Evolutionary conservation across 1,284 basidiomycete species (phyloP), one percentile per base, ranked within the genome.

Genomic region (Volvariella volvacea): DNA sequence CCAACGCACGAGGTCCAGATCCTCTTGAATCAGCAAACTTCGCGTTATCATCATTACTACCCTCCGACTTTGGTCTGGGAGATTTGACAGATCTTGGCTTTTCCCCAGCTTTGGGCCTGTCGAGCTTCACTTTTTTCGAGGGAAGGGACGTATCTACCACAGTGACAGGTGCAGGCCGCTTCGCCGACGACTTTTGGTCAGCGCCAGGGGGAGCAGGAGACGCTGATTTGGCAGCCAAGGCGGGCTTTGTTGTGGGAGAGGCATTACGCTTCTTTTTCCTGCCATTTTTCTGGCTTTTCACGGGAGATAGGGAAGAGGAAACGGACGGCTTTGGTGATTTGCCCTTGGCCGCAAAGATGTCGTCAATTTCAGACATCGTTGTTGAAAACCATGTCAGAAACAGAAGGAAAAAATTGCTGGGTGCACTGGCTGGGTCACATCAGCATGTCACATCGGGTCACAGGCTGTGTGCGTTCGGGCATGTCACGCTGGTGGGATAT

Each of bases 1-100:
- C 32, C 44, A 28, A 78, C 87, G 56, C 59, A 92, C 90, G 76
- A 51, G 80, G 71, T 16, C 73, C 77, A 14, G 73, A 73, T 42
- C 90, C 89, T 57, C 88, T 73, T 4, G 87, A 89, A 63, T 92
- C 86, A 43, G 70, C 75, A 65, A 92, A 89, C 31, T 68, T 72
- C 42, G 73, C 70, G 49, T 80, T 70, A 48, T 76, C 73, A 36
- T 53, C 52, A 17, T 61, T 54, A 12, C 12, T 28, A 16, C 39
- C 33, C 41, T 50, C 25, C 39, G 58, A 58, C 37, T 41, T 47
- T 16, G 40, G 14, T 22, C 55, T 55, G 19, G 43, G 31, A 19
- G 51, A 22, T 42, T 54, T 61, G 15, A 36, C 33, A 10, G 46
- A 43, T 34, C 48, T 51, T 12, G 43, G n/a, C 9, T 42, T 25